A percentile compares a stretch with the other conserved stretches of the same genome.
phyloP scores from a whole-genome alignment of 2,329 filamentous ascomycete genomes.

The Verticillium longisporum region DNA sequence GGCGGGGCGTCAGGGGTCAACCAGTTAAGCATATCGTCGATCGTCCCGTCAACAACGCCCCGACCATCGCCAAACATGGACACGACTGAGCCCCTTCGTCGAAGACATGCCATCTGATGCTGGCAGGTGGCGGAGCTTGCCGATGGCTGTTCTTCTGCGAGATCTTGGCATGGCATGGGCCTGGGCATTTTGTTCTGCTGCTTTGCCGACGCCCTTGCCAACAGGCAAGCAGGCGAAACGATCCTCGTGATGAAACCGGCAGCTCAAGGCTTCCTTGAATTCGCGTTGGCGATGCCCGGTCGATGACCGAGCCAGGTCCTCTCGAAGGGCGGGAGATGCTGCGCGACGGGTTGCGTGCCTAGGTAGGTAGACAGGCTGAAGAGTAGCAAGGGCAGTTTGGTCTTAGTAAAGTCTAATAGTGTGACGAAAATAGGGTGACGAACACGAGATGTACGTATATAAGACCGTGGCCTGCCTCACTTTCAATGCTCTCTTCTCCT shows the following conservation, averaged over 20 bases:
- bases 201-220: neutral
- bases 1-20: neutral
- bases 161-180: neutral
- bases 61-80: neutral
- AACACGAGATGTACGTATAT: neutral
- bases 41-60: neutral
- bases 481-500: constrained; percentile 3
- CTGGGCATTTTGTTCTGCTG: neutral
- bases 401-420: too few species aligned
- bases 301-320: neutral
- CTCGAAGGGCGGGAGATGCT: neutral
- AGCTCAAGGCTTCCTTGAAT: neutral
- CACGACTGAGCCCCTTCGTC: neutral
- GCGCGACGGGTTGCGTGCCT: neutral
- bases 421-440: too few species aligned
- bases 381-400: neutral
- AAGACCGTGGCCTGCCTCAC: neutral
- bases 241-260: neutral
- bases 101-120: neutral
- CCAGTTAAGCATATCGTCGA: neutral
- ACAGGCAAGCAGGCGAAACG: neutral
- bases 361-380: neutral
- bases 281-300: neutral
- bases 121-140: neutral
- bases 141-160: neutral